A percentile compares a stretch with the other conserved stretches of the same genome.
These are phyloP conservation scores for Naganishia kalamii DNA, from an alignment of 768 basidiomycete genomes.

Conservation along the genomic window DNA sequence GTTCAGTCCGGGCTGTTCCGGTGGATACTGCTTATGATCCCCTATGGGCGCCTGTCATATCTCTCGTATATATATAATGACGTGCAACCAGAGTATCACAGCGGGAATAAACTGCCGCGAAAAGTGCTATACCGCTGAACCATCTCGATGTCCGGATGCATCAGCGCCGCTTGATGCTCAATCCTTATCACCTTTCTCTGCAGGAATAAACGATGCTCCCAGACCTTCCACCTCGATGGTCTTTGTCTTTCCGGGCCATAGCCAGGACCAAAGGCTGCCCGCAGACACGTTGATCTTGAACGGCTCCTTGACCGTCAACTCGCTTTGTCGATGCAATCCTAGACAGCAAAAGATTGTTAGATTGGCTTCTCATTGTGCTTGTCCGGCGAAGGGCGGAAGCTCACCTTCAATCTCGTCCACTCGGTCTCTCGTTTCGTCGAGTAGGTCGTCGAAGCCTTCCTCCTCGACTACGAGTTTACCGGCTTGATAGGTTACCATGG, in stretches of 20 bases:
- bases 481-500: slow-evolving; percentile 66
- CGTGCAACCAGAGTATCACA: no score
- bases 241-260: slow-evolving; percentile 26
- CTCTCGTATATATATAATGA: no score
- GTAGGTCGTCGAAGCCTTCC: slow-evolving; percentile 70
- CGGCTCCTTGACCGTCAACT: slow-evolving; percentile 44
- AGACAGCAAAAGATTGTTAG: no score
- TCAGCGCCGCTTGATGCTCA: not conserved
- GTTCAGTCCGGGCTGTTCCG: no score
- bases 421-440: slow-evolving; percentile 65
- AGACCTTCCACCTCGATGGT: slow-evolving; percentile 40
- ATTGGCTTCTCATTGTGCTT: no score
- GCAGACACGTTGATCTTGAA: slow-evolving; percentile 38
- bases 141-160: not conserved
- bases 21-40: no score
- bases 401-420: slow-evolving; percentile 78
- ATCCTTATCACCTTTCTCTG: slow-evolving; percentile 21
- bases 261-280: slow-evolving; percentile 18
- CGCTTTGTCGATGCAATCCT: slow-evolving; percentile 45
- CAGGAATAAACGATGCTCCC: slow-evolving; percentile 58
- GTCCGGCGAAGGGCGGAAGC: not conserved
- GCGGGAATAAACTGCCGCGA: no score
- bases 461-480: slow-evolving; percentile 65
- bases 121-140: no score
- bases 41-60: no score